These are phyloP conservation scores for Amesomyces nigricolor DNA, from an alignment of 2,329 filamentous ascomycete genomes.

Conservation along the genomic window DNA sequence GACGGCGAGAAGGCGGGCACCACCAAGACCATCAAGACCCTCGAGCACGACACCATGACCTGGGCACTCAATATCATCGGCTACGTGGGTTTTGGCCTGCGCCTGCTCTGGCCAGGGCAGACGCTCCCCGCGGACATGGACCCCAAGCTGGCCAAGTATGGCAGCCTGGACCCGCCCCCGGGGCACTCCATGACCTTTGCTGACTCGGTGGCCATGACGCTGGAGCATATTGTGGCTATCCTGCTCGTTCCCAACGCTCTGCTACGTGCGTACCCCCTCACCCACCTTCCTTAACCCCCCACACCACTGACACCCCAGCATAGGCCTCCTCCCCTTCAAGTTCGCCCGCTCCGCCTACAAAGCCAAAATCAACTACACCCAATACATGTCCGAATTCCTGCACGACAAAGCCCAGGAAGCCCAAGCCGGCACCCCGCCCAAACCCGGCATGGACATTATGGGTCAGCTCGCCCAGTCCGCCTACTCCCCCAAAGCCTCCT, in stretches of 20 bases:
- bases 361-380: conserved; percentile 57
- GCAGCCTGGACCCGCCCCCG: conserved; percentile 38
- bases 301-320: neutral
- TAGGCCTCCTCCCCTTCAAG: conserved; percentile 45
- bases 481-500: conserved; percentile 29
- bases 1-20: conserved; percentile 34
- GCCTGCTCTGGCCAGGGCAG: conserved; percentile 58
- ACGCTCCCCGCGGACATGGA: conserved; percentile 39
- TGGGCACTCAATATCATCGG: conserved; percentile 53
- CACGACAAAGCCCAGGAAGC: conserved; percentile 50
- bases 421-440: conserved; percentile 26
- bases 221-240: conserved; percentile 59
- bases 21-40: conserved; percentile 48
- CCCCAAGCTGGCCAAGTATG: conserved; percentile 44
- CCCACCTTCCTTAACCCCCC: conserved; percentile 27
- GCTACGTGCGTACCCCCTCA: conserved; percentile 30
- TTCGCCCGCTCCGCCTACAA: conserved; percentile 46
- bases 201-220: conserved; percentile 53
- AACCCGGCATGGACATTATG: conserved; percentile 49
- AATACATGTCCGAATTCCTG: conserved; percentile 66
- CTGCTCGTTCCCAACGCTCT: conserved; percentile 43
- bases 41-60: conserved; percentile 61
- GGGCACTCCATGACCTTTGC: conserved; percentile 62
- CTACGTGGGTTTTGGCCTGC: conserved; percentile 65
- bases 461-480: conserved; percentile 44